A percentile compares a stretch with the other conserved stretches of the same genome.
phyloP scores from a whole-genome alignment of 768 basidiomycete genomes.

The Sutorius australiensis region DNA sequence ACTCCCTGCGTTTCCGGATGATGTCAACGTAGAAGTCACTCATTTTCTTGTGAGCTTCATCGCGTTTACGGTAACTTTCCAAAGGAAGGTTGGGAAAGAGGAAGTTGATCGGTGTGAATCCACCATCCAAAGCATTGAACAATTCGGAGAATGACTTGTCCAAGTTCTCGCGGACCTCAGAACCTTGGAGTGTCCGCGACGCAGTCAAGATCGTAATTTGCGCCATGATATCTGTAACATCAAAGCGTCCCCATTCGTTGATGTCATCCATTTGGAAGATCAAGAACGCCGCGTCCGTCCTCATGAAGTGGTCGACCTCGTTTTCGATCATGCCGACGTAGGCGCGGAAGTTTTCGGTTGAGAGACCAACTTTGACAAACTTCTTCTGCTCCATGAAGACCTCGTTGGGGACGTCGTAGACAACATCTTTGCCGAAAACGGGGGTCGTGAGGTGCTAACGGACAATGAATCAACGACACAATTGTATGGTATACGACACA shows the following conservation, averaged over 20 bases:
- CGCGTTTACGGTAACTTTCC: conserved; percentile 84
- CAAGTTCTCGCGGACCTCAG: conserved; percentile 74
- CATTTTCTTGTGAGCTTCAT: conserved; percentile 90
- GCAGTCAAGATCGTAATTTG: conserved; percentile 97
- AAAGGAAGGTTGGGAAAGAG: conserved; percentile 92
- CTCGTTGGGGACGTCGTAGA: conserved; percentile 96
- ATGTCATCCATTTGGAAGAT: conserved; percentile 60
- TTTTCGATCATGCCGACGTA: conserved; percentile 81
- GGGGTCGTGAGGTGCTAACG: conserved; percentile 84
- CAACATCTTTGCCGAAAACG: conserved; percentile 95
- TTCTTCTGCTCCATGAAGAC: conserved; percentile 99
- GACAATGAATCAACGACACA: background rate
- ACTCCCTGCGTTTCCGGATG: conserved; percentile 64
- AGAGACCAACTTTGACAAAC: conserved; percentile 94
- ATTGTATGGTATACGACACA: conserved; percentile 30
- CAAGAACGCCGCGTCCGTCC: conserved; percentile 58
- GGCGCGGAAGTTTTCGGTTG: conserved; percentile 82
- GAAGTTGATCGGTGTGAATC: conserved; percentile 95
- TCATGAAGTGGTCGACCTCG: conserved; percentile 70
- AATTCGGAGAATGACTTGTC: conserved; percentile 82
- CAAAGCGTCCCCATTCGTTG: conserved; percentile 77
- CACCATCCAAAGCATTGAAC: conserved; percentile 89
- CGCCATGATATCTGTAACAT: conserved; percentile 65
- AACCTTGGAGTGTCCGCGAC: conserved; percentile 88
- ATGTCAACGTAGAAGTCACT: conserved; percentile 89